Base-by-base conservation (phyloP, 1,139 yeast genomes). In the Saccharomyces hybrid region DNA sequence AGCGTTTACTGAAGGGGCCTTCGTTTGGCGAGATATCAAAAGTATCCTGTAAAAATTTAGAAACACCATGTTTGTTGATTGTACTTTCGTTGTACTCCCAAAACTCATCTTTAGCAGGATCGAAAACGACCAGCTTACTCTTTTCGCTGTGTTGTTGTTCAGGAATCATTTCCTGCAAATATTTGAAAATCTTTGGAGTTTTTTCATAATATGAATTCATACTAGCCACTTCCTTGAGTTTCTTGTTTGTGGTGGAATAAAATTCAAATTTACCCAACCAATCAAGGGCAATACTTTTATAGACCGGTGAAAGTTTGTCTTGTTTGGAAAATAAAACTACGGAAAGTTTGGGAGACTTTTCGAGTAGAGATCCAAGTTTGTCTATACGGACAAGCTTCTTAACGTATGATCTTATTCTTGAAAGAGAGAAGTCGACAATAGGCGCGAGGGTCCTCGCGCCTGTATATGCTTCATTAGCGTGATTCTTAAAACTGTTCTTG, bases 211-310 rank as follows among this genome's bases (percentile, higher is more conserved):
- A 4, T 20, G 29, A 2, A 16, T 5, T 14, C 11, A 31, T 32
- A n/a, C 28, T 14, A 7, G 38, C 32, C 6, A 51, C 13, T 3
- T 41, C 28, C 23, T 48, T 48, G 6, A 59, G 50, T 23, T 55
- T 59, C 1, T 53, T 29, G 48, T 61, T 62, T n/a, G 61, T 55
- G 11, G 65, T 51, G 4, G 57, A 46, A 50, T 53, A 62, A 55
- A 82, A 75, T 25, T 78, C 76, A 3, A 77, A 63, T 29, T 62
- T 61, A 2, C 75, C 79, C 47, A 85, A 69, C 69, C 83, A 87
- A 64, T 91, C 96, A 53, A 87, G 77, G 3, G 96, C 93, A 60
- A 91, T 72, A 0, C 88, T 75, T 68, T 87, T 88, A 66, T 80
- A 78, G 57, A 85, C 68, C 0, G 93, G 82, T 14, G 91, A 80